These are phyloP conservation scores for Xylaria sp. DNA, from an alignment of 2,329 filamentous ascomycete species.

Conservation along the genomic window DNA sequence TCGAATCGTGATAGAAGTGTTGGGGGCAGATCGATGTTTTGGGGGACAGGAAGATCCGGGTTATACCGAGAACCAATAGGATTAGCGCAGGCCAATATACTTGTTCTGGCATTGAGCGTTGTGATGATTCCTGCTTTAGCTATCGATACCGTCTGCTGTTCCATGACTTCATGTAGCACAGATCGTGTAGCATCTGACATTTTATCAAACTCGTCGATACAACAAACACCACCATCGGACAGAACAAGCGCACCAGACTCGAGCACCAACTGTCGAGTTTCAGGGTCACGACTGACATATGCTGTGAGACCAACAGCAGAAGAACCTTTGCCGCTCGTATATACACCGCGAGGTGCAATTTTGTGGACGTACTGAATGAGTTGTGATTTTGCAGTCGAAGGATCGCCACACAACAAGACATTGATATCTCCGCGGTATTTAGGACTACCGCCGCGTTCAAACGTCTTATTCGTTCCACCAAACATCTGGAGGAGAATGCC, in stretches of 20 bases:
- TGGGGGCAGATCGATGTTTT: conserved; percentile 96
- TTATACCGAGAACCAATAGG: conserved; percentile 99
- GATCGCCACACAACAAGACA: conserved; percentile 93
- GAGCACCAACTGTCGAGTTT: conserved; percentile 79
- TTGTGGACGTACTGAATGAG: conserved; percentile 94
- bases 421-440: conserved; percentile 98
- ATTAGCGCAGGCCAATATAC: conserved; percentile 95
- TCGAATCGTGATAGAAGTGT: conserved; percentile 96
- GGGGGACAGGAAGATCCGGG: conserved; percentile 89
- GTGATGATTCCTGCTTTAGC: conserved; percentile 95
- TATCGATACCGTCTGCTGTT: conserved; percentile 84
- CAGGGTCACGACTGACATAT: conserved; percentile 80
- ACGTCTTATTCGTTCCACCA: conserved; percentile 96
- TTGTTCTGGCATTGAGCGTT: conserved; percentile 92
- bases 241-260: conserved; percentile 81
- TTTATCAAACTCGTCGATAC: conserved; percentile 86
- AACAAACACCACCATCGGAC: conserved; percentile 82
- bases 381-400: conserved; percentile 95
- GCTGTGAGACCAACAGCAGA: conserved; percentile 83
- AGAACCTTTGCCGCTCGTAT: conserved; percentile 81
- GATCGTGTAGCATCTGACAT: conserved; percentile 82
- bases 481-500: conserved; percentile 96
- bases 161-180: conserved; percentile 87
- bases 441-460: conserved; percentile 93
- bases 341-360: conserved; percentile 87